Conservation (phyloP, 768 basidiomycete species). For the Lyophyllum semitale region DNA sequence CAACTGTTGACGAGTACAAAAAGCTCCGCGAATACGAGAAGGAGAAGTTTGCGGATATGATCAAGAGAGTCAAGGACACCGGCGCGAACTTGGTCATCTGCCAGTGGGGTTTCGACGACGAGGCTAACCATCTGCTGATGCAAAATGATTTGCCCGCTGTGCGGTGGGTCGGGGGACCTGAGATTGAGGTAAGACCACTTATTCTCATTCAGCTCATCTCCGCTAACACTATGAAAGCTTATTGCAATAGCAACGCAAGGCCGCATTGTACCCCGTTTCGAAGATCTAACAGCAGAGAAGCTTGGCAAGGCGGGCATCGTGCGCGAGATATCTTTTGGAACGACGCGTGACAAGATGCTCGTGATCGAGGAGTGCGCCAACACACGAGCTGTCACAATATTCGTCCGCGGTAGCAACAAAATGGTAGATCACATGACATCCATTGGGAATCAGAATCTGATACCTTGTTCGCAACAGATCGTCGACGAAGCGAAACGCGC, state of each 20-base stretch:
- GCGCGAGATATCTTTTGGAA: constrained; percentile 93
- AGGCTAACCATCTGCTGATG: constrained; percentile 97
- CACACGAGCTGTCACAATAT: constrained; percentile 93
- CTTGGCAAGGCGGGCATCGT: constrained; percentile 93
- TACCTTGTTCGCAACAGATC: constrained; percentile 57
- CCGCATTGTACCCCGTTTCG: constrained; percentile 96
- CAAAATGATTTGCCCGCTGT: constrained; percentile 97
- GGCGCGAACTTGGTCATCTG: constrained; percentile 99
- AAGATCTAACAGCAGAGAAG: constrained; percentile 90
- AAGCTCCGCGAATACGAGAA: constrained; percentile 94
- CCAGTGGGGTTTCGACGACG: constrained; percentile 99
- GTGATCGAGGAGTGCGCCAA: constrained; percentile 99
- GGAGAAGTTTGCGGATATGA: constrained; percentile 97
- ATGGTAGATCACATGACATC: constrained; percentile 61
- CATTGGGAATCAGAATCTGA: neutral
- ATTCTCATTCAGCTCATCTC: neutral
- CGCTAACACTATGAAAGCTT: constrained; percentile 50
- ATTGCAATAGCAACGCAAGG: constrained; percentile 99
- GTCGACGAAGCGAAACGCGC: constrained; percentile 99
- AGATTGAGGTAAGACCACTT: constrained; percentile 78
- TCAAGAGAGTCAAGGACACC: constrained; percentile 91
- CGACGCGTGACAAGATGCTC: constrained; percentile 98
- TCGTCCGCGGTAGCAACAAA: constrained; percentile 97
- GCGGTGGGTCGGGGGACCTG: constrained; percentile 98
- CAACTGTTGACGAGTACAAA: constrained; percentile 94